Base-by-base conservation (phyloP, 148 eudicot genomes). In the Heliamphora exappendiculata region DNA sequence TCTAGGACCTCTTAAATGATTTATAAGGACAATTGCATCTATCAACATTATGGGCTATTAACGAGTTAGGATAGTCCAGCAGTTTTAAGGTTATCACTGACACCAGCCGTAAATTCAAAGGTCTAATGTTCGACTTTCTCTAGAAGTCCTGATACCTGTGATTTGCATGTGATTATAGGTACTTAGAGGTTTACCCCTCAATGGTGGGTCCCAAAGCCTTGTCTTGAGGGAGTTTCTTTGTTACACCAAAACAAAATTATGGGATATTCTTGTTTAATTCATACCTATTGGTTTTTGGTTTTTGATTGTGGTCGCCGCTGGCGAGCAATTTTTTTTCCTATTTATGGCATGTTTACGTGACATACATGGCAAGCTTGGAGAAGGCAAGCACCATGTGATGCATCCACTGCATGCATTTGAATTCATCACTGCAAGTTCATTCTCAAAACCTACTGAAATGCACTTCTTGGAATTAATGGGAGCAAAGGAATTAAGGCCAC, bases 351-450 rank as follows among this genome's bases (percentile, higher is more conserved):
- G 73, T 94, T 54, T 92, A 92, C 82, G 74, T 94, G 77, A 94
- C 98, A 24, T 94, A 94, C 82, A 88, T 94, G 91, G 98, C 98
- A 73, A 89, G 91, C 78, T 81, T 87, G 82, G 88, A 86, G 75
- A 94, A 91, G 87, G 83, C 87, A 22, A 75, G 78, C 44, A 12
- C 81, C 63, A 63, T n/a, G n/a, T n/a, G n/a, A n/a, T 53, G 24
- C 57, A 20, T 53, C 4, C 57, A 53, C 19, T 53, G 57, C 22
- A 17, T 7, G 4, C 5, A 17, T 17, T 53, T 53, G n/a, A 53
- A 17, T 53, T 20, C 22, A 53, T 53, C 4, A 53, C 22, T 53
- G 57, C 26, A 53, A 53, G 4, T 53, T 53, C 22, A 53, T 20
- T 5, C 57, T 20, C n/a, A 53, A 53, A 17, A 17, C 12, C 57